Base-by-base conservation (phyloP, 768 basidiomycete genomes). In the Bullera alba region DNA sequence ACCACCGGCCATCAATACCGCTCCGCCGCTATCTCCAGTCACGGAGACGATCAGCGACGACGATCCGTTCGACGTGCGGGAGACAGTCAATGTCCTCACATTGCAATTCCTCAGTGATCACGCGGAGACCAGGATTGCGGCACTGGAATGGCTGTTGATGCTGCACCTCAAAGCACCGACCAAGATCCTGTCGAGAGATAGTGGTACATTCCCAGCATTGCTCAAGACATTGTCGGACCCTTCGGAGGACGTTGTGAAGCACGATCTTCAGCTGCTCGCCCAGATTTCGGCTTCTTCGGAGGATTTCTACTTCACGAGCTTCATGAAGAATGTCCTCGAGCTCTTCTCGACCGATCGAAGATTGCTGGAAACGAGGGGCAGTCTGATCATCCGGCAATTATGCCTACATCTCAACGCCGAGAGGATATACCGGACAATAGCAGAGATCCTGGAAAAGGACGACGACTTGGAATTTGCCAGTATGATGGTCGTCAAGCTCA, bases 401-500 rank as follows among this genome's bases (percentile, higher is more conserved):
- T 97, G 95, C 67, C 72, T 92, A 35, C 89, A 90, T 64, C 79
- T 99, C 51, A 95, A 91, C 70, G 88, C 91, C 0, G 95, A 99
- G 72, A 79, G 84, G 53, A 96, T 99, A 67, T 99, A 95, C 70
- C 78, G 87, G 38, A 88, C 90, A 0, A 89, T 96, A 67, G 93
- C 95, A 0, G 95, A 97, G 75, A 91, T 99, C 29, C 71, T 99
- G 59, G 95, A 97, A 75, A 92, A 91, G 70, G 95, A 99, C 75
- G 95, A 97, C 76, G 95, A 99, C 70, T 80, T 97, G 35, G 95
- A 97, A 70, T 97, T 97, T 71, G 92, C 93, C 1, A 89, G 91
- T 61, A 85, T 87, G 54, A 97, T 99, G 71, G 90, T 99, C 15
- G 90, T 95, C 75, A 96, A 97, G 74, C 76, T 99, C 42, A 97